Conservation (phyloP, 805 yeast genomes). For the Zygosaccharomyces kombuchaensis region DNA sequence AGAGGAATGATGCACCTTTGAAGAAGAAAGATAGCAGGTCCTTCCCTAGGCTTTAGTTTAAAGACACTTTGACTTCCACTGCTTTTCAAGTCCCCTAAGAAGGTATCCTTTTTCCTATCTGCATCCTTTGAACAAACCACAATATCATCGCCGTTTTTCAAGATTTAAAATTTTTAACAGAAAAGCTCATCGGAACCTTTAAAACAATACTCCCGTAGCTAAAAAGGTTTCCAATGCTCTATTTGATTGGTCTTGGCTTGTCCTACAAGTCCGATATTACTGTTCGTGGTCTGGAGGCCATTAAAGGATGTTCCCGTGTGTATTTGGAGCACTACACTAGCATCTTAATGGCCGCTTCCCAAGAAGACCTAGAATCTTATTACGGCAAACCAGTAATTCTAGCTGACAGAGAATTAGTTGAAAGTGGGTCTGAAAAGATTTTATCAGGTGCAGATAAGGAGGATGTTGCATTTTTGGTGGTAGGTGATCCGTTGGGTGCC, state of each 20-base stretch:
- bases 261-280: conserved; percentile 88
- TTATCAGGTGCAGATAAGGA: conserved; percentile 69
- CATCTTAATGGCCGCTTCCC: conserved; percentile 87
- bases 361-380: conserved; percentile 67
- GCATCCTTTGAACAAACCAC: background rate
- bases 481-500: conserved; percentile 97
- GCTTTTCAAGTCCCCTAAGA: background rate
- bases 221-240: conserved; percentile 54
- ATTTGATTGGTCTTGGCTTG: conserved; percentile 86
- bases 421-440: conserved; percentile 79
- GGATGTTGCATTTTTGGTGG: conserved; percentile 91
- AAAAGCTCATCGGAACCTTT: conserved; percentile 8
- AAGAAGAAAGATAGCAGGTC: no score
- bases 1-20: no score
- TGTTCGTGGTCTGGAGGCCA: conserved; percentile 86
- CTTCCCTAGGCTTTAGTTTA: background rate
- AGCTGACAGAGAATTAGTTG: conserved; percentile 95
- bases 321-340: conserved; percentile 94
- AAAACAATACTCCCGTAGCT: background rate
- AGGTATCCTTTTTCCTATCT: background rate
- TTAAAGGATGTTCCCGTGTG: conserved; percentile 80
- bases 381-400: conserved; percentile 81
- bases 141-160: background rate
- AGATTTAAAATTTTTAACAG: conserved; percentile 3
- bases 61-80: background rate